Base-by-base conservation (phyloP, 129 eudicot genomes). In the Solidago caesia region DNA sequence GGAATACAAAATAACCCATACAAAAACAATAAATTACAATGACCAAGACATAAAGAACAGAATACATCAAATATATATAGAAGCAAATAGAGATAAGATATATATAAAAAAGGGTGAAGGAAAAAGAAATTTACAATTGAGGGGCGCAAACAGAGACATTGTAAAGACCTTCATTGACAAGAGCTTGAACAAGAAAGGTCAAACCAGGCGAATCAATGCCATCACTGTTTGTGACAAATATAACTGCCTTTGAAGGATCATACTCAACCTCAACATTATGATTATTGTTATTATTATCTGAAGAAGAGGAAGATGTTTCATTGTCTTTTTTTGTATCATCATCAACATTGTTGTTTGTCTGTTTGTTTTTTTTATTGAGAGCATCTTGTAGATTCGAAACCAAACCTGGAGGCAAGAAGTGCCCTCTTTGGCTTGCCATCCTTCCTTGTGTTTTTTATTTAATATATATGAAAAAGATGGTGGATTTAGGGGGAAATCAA, bases 171-270 rank as follows among this genome's bases (percentile, higher is more conserved):
- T 84, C 49, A 67, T 52, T 39, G 49, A 85, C 99, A 55, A 95
- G 88, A 70, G 90, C 96, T 15, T 87, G 83, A 21, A 91, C 92
- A 58, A 95, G 87, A 69, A 6, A 74, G 7, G 64, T 80, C 8
- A 95, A 83, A n/a, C 99, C 99, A 46, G 88, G 95, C 1, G 97
- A 95, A 45, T 87, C 92, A 79, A 89, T 81, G 61, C 99, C 97
- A 51, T 95, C 96, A 43, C 90, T 86, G 44, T 83, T 95, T 0
- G 99, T 95, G 9, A 95, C 96, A 85, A 91, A 80, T 47, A 95
- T 75, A 29, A 89, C 76, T 8, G 99, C 97, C 80, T 83, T 91
- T 2, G 83, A 74, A 64, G 75, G 69, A 33, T 85, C 84, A 29
- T 8, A 56, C 0, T 64, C 82, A 33, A 33, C 39, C 59, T 53